Base-by-base conservation (phyloP, 2,329 filamentous ascomycete species). In the Orbilia blumenaviensis region DNA sequence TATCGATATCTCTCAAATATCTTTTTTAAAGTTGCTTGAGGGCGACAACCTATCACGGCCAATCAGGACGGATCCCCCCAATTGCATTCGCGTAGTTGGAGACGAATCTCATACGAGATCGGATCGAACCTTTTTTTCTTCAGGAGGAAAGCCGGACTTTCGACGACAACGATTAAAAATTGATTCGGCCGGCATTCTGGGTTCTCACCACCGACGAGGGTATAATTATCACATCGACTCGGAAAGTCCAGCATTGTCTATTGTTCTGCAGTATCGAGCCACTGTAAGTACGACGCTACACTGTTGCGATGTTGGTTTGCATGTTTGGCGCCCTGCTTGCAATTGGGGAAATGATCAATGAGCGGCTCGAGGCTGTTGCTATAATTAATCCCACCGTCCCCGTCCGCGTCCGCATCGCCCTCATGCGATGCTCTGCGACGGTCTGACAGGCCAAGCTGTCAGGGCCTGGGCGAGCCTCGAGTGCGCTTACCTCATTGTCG, bases 311-410 rank as follows among this genome's bases (percentile, higher is more conserved):
- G 48, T 23, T 54, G 48, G 48, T 54, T n/a, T n/a, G n/a, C n/a
- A n/a, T n/a, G n/a, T n/a, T n/a, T 54, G 48, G 48, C 48, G 48
- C 48, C 27, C 34, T 12, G 48, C 8, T 23, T 6, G 42, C 16
- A 7, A 7, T 12, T 27, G 8, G 44, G 27, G 12, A 12, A 27
- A n/a, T 34, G 48, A 54, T 41, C 14, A 16, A 41, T 48, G 21
- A 48, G 46, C 46, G 46, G 46, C 46, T 52, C 46, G 25, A 52
- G 27, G 27, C 48, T 34, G 52, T 56, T 56, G 18, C 52, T 56
- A 56, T 56, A 56, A 56, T 56, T 56, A 56, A 34, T 34, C 48
- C 48, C 41, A 21, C n/a, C 18, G 7, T 12, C 41, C 18, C 41
- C 18, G n/a, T 44, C 18, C 41, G 3, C 10, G 41, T 16, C 41